Evolutionary conservation across 192 early-diverging fungal genomes (phyloP).

Genomic region (Umbelopsis sp.): DNA sequence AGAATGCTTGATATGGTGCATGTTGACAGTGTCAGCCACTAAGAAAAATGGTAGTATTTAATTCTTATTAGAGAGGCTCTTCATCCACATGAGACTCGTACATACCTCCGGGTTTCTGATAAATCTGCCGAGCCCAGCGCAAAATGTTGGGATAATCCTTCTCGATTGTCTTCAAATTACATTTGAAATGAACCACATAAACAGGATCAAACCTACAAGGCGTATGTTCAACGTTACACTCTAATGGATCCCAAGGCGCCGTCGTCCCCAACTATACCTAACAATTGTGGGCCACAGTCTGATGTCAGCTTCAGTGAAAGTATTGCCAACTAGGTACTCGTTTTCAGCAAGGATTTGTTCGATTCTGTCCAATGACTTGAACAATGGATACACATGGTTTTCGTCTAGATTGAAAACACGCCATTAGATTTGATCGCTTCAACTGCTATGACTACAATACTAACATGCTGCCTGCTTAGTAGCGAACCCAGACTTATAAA

Average conservation of each 20-base stretch:
- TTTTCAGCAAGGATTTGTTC: conserved; percentile 75
- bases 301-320: conserved; percentile 93
- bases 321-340: conserved; percentile 77
- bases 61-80: not conserved
- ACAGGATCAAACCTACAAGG: conserved; percentile 87
- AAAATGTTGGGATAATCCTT: conserved; percentile 88
- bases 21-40: conserved; percentile 84
- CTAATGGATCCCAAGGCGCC: not conserved
- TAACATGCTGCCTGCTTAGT: conserved; percentile 79
- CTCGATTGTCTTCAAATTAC: conserved; percentile 83
- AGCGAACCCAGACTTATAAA: conserved; percentile 94
- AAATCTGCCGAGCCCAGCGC: conserved; percentile 80
- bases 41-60: not conserved
- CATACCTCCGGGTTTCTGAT: conserved; percentile 70
- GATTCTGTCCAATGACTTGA: conserved; percentile 79
- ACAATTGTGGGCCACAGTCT: conserved; percentile 94
- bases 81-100: not conserved
- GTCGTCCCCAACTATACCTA: conserved; percentile 20
- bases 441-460: not conserved
- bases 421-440: not conserved
- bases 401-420: conserved; percentile 55
- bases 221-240: not conserved
- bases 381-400: conserved; percentile 69
- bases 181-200: conserved; percentile 95
- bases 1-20: conserved; percentile 95